A percentile compares a stretch with the other conserved stretches of the same genome.
Evolutionary conservation across 129 eudicot genomes (phyloP).

Genomic region (Smallanthus sonchifolius): DNA sequence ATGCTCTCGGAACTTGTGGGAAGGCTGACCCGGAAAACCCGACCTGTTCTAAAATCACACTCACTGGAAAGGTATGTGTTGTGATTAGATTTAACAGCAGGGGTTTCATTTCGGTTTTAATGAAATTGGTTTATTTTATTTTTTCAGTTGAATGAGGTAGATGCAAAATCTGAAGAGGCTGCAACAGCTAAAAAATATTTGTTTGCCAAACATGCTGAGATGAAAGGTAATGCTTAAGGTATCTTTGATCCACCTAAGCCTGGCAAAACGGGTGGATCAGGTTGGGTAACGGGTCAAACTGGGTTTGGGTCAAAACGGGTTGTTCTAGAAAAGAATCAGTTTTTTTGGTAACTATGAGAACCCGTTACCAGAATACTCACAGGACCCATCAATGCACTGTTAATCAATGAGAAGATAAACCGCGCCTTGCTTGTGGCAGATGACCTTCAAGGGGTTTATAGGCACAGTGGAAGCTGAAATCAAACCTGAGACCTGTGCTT

Average conservation of each 20-base stretch:
- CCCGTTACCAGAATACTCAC: too few species aligned
- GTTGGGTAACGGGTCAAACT: background rate
- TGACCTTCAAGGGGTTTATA: too few species aligned
- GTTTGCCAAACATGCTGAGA: slow-evolving; percentile 84
- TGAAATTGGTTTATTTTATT: background rate
- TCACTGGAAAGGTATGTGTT: slow-evolving; percentile 78
- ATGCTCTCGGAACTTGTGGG: slow-evolving; percentile 78
- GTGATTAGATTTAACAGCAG: background rate
- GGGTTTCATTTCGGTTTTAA: background rate
- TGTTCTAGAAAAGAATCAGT: background rate
- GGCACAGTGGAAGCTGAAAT: too few species aligned
- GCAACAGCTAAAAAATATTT: slow-evolving; percentile 54
- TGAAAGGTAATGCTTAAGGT: slow-evolving; percentile 47
- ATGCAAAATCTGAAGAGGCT: slow-evolving; percentile 54
- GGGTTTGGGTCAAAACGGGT: background rate
- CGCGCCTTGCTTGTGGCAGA: too few species aligned
- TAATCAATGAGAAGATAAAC: too few species aligned
- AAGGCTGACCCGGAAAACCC: slow-evolving; percentile 86
- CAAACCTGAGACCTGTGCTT: too few species aligned
- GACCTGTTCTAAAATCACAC: slow-evolving; percentile 81
- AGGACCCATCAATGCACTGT: too few species aligned
- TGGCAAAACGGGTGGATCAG: background rate
- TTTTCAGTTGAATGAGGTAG: slow-evolving; percentile 60
- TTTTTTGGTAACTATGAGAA: too few species aligned
- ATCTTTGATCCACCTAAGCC: background rate